Percentiles rank a stretch among this genome's conserved stretches.
These are phyloP conservation scores for Eucalyptus cloeziana DNA, from an alignment of 345 rosid genomes.

Conservation along the genomic window DNA sequence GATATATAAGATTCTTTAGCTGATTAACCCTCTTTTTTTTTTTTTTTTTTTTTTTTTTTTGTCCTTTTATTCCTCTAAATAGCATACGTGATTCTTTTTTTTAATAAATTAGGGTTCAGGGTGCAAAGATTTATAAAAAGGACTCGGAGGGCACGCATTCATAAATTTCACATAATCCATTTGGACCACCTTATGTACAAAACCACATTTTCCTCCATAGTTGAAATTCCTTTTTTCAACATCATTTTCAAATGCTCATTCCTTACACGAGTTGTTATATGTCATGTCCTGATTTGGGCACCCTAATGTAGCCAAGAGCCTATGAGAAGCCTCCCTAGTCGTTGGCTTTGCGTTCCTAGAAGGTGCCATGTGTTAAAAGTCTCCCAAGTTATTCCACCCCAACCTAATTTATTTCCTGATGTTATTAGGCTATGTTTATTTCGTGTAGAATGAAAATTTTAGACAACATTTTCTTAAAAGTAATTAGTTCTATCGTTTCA, in stretches of 20 bases:
- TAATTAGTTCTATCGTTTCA: rapidly evolving
- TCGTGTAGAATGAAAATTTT: neutral
- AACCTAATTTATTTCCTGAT: neutral
- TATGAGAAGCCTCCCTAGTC: neutral
- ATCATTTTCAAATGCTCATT: neutral
- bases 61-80: neutral
- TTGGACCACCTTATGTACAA: neutral
- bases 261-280: neutral
- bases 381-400: neutral
- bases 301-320: neutral
- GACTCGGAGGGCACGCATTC: neutral
- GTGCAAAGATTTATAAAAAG: neutral
- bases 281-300: neutral
- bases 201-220: neutral
- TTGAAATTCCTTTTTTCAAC: neutral
- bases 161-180: neutral
- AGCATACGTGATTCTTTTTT: neutral
- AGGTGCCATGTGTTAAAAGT: neutral
- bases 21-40: neutral
- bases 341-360: neutral
- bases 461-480: neutral
- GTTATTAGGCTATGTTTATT: neutral
- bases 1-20: neutral
- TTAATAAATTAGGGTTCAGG: neutral
- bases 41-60: neutral